These are phyloP conservation scores for Quercus mongolica DNA, from an alignment of 306 rosid species.

Conservation along the genomic window DNA sequence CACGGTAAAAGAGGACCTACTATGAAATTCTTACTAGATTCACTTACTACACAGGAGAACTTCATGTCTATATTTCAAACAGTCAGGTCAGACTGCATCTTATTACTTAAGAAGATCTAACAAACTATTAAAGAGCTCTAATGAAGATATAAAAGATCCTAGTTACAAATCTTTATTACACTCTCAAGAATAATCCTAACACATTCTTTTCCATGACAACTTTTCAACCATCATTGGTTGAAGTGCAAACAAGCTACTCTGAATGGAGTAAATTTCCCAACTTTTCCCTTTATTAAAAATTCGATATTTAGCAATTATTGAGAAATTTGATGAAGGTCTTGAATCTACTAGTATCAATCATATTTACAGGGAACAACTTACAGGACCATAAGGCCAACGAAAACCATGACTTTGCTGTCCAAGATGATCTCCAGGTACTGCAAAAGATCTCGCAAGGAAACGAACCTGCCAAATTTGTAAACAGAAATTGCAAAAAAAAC, in stretches of 20 bases:
- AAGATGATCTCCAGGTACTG: constrained; percentile 87
- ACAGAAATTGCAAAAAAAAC: not conserved
- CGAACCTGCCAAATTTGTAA: constrained; percentile 65
- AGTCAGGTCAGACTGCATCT: not conserved
- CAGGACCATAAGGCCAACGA: constrained; percentile 99
- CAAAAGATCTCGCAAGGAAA: constrained; percentile 90
- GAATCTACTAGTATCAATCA: not conserved
- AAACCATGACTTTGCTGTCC: constrained; percentile 98
- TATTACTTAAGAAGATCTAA: not conserved
- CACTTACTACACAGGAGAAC: not conserved
- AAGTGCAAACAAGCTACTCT: not conserved
- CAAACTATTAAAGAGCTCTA: not conserved
- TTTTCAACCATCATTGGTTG: not conserved
- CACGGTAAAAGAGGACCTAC: not conserved
- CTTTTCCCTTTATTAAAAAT: not conserved
- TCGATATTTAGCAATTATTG: not conserved
- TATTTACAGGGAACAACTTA: constrained; percentile 35
- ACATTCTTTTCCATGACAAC: not conserved
- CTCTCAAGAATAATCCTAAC: not conserved
- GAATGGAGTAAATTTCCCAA: not conserved
- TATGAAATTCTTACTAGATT: not conserved
- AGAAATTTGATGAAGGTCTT: not conserved
- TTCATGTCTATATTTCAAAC: not conserved
- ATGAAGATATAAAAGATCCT: not conserved
- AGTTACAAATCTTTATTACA: not conserved